These are phyloP conservation scores for Leishmania lainsoni DNA, from an alignment of 208 protist genomes.

Conservation along the genomic window DNA sequence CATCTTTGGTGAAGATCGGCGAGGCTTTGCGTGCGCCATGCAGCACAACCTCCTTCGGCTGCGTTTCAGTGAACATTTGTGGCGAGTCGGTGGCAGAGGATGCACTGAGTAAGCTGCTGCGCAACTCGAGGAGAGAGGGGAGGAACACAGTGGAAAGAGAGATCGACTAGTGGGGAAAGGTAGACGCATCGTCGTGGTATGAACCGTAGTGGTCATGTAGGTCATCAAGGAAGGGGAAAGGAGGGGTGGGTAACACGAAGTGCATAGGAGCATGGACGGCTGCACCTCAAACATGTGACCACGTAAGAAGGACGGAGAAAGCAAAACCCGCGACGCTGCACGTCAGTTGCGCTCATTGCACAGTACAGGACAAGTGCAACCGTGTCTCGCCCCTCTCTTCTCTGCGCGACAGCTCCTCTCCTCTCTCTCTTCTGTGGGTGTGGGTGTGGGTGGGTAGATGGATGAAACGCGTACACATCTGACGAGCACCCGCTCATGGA, in stretches of 20 bases:
- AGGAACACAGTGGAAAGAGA: neutral
- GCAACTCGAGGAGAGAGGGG: neutral
- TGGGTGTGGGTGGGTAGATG: neutral
- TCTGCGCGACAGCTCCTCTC: neutral
- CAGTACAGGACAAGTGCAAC: neutral
- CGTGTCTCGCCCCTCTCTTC: neutral
- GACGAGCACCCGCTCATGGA: neutral
- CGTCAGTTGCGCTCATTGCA: neutral
- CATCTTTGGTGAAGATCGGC: neutral
- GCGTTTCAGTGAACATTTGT: conserved; percentile 12
- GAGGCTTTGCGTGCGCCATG: neutral
- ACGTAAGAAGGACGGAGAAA: neutral
- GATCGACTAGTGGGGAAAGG: neutral
- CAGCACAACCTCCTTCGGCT: conserved; percentile 8
- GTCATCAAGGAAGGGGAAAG: neutral
- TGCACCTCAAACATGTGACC: neutral
- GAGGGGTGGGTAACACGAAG: neutral
- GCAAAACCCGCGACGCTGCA: neutral
- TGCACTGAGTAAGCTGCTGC: neutral
- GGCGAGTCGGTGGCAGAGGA: neutral
- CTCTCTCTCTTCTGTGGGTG: neutral
- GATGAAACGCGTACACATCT: neutral
- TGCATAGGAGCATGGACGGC: neutral
- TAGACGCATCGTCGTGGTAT: neutral
- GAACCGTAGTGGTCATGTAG: neutral